Evolutionary conservation across 768 basidiomycete species (phyloP).

Genomic region (Tulasnella sp.): DNA sequence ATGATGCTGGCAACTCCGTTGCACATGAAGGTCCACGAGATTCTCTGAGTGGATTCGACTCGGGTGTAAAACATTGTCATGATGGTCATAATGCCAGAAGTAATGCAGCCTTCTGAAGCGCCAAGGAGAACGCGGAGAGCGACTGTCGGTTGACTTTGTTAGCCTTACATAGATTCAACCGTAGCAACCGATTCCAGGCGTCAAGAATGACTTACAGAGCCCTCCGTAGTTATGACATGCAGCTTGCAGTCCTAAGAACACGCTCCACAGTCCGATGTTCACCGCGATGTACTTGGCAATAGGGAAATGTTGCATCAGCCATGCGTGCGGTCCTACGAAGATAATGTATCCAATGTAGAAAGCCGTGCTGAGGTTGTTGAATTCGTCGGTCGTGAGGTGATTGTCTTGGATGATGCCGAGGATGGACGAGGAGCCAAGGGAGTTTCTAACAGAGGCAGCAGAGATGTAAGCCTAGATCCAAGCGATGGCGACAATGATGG

Average conservation of each 20-base stretch:
- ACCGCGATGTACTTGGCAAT: conserved; percentile 24
- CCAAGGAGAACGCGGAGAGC: conserved; percentile 23
- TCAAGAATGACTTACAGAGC: conserved; percentile 21
- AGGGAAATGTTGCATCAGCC: conserved; percentile 24
- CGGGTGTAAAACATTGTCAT: conserved; percentile 23
- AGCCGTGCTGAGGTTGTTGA: conserved; percentile 19
- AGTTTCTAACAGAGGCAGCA: conserved; percentile 4
- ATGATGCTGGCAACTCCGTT: conserved; percentile 22
- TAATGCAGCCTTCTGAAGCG: conserved; percentile 24
- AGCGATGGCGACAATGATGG: too few relatives aligned
- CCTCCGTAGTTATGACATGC: conserved; percentile 25
- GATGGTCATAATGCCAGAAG: conserved; percentile 21
- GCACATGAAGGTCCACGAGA: conserved; percentile 26
- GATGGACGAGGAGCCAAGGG: conserved; percentile 22
- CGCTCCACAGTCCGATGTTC: conserved; percentile 24
- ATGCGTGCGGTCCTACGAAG: conserved; percentile 24
- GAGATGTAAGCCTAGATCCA: background rate
- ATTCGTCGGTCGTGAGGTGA: conserved; percentile 23
- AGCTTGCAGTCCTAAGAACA: conserved; percentile 26
- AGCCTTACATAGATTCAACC: background rate
- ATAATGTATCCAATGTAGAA: conserved; percentile 21
- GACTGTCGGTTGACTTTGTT: conserved; percentile 17
- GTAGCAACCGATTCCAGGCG: background rate
- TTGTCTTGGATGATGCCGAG: conserved; percentile 24
- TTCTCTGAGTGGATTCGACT: conserved; percentile 19